Evolutionary conservation across 108 stramenopile genomes (phyloP), one percentile per base, ranked within the genome.

Genomic region (Parietichytrium sp.): DNA sequence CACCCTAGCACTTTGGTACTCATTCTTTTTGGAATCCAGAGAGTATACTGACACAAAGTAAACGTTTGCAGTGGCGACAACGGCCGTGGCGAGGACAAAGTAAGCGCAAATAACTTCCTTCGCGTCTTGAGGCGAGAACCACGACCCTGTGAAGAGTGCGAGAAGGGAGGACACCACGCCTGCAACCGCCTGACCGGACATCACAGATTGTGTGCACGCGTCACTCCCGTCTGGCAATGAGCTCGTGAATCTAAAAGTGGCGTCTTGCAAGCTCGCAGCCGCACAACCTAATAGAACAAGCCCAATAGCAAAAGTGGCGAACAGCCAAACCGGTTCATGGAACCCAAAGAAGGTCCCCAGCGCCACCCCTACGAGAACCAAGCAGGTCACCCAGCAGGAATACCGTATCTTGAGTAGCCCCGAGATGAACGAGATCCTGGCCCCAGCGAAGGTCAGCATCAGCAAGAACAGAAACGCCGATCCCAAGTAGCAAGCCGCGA

Each of bases 151-250:
- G 13, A 72, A 0, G 2, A 72, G 45, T 6, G 45, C 45, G 61
- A 72, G 38, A 0, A 72, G 7, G 10, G 61, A 72, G 42, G 61
- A 72, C 42, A 36, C 18, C 23, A 72, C 29, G 10, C 61, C 61
- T 10, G 61, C 61, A 8, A 27, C 61, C 0, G 61, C 61, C 61
- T 72, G 61, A 42, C 61, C 61, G n/a, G 61, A 33, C 61, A 72
- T 72, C 38, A 72, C 45, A 7, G 61, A 33, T 27, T 72, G 61
- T 25, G 61, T 72, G 10, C 13, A 15, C 33, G n/a, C n/a, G n/a
- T 72, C 45, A 7, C 61, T 42, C 29, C 16, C 23, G 29, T 33
- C 61, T 0, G 36, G 38, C 13, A 1, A 10, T 25, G 18, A 23
- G 1, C 38, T 42, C 20, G 61, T n/a, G 20, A 45, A 72, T 33